Evolutionary conservation across 202 grass and related monocot genomes (phyloP), one percentile per base, ranked within the genome.

Genomic region (Elaeis oleifera): DNA sequence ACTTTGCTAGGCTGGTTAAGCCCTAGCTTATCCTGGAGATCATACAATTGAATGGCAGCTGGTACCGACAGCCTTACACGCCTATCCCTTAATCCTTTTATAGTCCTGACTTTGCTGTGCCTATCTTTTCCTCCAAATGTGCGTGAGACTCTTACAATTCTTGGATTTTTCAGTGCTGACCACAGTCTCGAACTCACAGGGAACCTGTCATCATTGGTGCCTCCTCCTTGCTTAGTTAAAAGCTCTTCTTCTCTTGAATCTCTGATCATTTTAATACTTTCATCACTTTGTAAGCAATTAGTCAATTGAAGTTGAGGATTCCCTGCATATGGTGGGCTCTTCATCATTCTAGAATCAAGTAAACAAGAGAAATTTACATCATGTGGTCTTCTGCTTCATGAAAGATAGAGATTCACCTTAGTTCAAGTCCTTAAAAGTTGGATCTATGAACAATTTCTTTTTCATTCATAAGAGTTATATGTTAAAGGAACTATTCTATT

Each of bases 1-100:
- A 83, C 91, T 56, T 96, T 96, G 84, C 91, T 96, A 3, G 91
- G 91, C 70, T 96, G 91, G 68, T 79, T 88, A 3, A 96, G 74
- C 15, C 91, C 87, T 25, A 96, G 84, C 72, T 83, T 78, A n/a
- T 96, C 87, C 78, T 96, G 91, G 15, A 96, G 87, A 70, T 96
- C 91, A 73, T 96, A 96, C 58, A 96, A 82, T 70, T 96, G 91
- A 74, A 96, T 85, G 25, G 91, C 91, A 36, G 91, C 90, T 1
- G 55, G 91, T 54, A 90, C 91, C 1, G 91, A 96, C 25, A 96
- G 87, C 50, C 91, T 78, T 31, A 96, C 87, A 0, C 91, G 87
- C 17, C 91, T 70, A 70, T 96, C 91, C 52, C 87, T 80, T 6
- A 96, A 74, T 6, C 91, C 91, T 73, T 76, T 90, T 16, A 96